phyloP scores from a whole-genome alignment of 2,329 filamentous ascomycete genomes.

The Didymella pomorum region DNA sequence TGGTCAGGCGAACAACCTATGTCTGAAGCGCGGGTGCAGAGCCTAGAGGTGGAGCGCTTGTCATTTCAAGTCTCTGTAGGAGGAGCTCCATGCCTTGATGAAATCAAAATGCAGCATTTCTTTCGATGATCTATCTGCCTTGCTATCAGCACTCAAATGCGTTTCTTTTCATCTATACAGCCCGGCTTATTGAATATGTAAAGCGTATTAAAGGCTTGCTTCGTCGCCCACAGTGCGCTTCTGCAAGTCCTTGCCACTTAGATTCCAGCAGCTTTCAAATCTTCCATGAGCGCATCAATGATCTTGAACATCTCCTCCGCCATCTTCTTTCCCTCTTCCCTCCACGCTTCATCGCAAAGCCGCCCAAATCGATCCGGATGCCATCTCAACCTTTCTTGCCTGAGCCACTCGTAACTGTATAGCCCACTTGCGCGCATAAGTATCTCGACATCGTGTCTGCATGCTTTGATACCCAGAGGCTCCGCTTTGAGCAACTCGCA shows the following conservation, averaged over 20 bases:
- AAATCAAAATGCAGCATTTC: too few relatives aligned
- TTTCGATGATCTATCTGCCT: too few relatives aligned
- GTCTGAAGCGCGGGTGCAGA: too few relatives aligned
- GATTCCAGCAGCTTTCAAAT: constrained; percentile 6
- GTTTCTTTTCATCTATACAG: too few relatives aligned
- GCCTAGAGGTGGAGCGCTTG: too few relatives aligned
- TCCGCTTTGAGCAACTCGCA: constrained; percentile 39
- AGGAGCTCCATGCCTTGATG: too few relatives aligned
- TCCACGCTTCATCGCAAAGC: constrained; percentile 43
- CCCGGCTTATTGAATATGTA: too few relatives aligned
- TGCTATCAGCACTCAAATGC: too few relatives aligned
- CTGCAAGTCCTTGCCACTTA: background rate
- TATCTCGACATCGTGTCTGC: constrained; percentile 46
- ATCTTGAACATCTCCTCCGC: constrained; percentile 51
- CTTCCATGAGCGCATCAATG: constrained; percentile 42
- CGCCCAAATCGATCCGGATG: constrained; percentile 50
- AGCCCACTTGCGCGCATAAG: constrained; percentile 42
- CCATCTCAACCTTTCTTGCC: constrained; percentile 47
- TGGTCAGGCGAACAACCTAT: too few relatives aligned
- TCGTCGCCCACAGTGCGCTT: background rate
- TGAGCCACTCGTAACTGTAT: constrained; percentile 48
- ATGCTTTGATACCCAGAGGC: constrained; percentile 38
- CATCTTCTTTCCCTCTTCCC: constrained; percentile 42
- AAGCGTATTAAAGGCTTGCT: too few relatives aligned
- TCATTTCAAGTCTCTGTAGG: too few relatives aligned